These are phyloP conservation scores for Panicum miliaceum DNA, from an alignment of 176 grass and related monocot genomes.

Conservation along the genomic window DNA sequence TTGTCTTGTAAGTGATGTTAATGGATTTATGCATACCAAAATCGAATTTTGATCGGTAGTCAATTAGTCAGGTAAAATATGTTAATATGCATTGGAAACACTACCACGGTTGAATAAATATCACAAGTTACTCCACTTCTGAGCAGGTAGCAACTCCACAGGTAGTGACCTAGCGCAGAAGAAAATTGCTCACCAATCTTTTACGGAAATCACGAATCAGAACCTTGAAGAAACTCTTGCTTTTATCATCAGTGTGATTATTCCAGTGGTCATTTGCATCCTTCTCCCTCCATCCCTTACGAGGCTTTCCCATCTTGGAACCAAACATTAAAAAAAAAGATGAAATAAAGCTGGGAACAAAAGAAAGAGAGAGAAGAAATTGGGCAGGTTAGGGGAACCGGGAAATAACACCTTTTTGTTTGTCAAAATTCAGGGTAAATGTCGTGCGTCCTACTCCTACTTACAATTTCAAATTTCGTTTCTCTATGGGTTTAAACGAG, in stretches of 20 bases:
- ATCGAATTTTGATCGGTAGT: too few relatives aligned
- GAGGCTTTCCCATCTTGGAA: conserved; percentile 1
- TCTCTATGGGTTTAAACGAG: too few relatives aligned
- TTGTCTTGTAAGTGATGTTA: background rate
- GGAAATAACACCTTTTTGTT: too few relatives aligned
- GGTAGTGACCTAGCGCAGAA: background rate
- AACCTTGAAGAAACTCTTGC: conserved; percentile 27
- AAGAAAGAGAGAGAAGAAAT: background rate
- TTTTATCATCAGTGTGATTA: background rate
- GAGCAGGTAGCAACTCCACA: background rate
- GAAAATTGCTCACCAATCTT: conserved; percentile 30
- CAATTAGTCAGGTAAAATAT: background rate
- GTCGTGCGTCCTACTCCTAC: too few relatives aligned
- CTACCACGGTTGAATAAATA: background rate
- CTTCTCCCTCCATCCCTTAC: background rate
- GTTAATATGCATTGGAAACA: background rate
- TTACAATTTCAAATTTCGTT: too few relatives aligned
- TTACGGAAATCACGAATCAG: conserved; percentile 20
- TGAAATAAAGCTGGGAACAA: background rate
- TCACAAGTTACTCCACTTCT: background rate
- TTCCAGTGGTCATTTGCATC: background rate
- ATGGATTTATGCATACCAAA: background rate
- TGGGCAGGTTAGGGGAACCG: background rate
- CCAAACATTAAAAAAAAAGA: background rate
- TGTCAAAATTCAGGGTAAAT: too few relatives aligned